These are phyloP conservation scores for Vaccinium myrtillus DNA, from an alignment of 148 eudicot genomes.

Conservation along the genomic window DNA sequence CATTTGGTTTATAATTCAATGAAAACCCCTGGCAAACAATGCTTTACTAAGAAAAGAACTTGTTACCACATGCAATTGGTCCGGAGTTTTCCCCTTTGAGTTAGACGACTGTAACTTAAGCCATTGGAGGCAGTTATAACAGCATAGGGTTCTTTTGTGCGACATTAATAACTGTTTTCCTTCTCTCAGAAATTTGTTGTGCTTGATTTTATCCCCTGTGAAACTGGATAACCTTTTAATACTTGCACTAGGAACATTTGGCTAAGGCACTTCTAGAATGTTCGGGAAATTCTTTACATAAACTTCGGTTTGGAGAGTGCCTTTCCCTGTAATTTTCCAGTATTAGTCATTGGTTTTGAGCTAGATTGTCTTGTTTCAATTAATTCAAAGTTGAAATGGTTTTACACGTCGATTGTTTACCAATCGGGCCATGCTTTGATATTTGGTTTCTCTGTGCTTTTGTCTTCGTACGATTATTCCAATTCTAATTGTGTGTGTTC, in stretches of 20 bases:
- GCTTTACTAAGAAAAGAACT: not conserved
- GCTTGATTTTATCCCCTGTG: not conserved
- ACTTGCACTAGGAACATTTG: not conserved
- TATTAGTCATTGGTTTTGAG: not conserved
- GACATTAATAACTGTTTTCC: not conserved
- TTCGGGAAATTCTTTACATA: not conserved
- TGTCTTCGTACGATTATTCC: too few species aligned
- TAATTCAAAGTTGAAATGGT: slow-evolving; percentile 2
- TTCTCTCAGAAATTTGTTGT: not conserved
- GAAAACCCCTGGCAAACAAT: too few species aligned
- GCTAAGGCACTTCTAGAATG: not conserved
- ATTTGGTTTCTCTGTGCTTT: not conserved
- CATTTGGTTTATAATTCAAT: not conserved
- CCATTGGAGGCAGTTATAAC: not conserved
- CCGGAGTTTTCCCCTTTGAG: not conserved
- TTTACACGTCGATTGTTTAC: not conserved
- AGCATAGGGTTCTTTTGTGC: not conserved
- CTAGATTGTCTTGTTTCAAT: not conserved
- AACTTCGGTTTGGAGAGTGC: not conserved
- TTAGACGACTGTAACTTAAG: not conserved
- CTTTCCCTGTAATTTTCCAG: not conserved
- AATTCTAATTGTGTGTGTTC: not conserved
- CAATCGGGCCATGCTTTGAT: not conserved
- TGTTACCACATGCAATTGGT: not conserved
- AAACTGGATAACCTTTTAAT: not conserved